Percentiles rank a stretch among this genome's conserved stretches.
These are phyloP conservation scores for Botrytis squamosa DNA, from an alignment of 2,329 filamentous ascomycete genomes.

Conservation along the genomic window DNA sequence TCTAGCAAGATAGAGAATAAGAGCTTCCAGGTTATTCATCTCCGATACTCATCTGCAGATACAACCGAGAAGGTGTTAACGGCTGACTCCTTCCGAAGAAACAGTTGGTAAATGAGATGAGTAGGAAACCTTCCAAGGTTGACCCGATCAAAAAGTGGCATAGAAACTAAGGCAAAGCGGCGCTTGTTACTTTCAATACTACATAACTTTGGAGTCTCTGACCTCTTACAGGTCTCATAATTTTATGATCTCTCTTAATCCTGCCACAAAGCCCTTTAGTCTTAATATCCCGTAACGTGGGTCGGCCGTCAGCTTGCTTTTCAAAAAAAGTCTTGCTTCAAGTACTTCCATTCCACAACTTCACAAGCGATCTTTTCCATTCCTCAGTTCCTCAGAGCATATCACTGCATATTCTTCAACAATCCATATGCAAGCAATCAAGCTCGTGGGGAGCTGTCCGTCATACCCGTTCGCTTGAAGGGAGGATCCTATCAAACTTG, in stretches of 20 bases:
- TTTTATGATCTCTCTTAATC: not conserved
- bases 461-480: slow-evolving; percentile 20
- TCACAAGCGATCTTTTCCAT: not conserved
- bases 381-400: not conserved
- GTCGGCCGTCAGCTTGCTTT: slow-evolving; percentile 10
- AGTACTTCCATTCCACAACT: not conserved
- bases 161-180: slow-evolving; percentile 10
- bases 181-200: slow-evolving; percentile 17
- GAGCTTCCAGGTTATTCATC: not conserved
- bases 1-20: not conserved
- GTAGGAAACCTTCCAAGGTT: slow-evolving; percentile 6
- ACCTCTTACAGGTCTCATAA: not conserved
- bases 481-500: slow-evolving; percentile 10
- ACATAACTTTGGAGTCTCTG: not conserved
- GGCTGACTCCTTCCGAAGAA: slow-evolving; percentile 9
- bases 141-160: not conserved
- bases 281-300: not conserved
- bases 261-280: not conserved
- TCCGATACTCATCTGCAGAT: slow-evolving; percentile 10
- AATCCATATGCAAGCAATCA: slow-evolving; percentile 17
- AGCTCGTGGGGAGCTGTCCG: slow-evolving; percentile 22
- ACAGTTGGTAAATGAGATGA: slow-evolving; percentile 5
- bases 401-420: slow-evolving; percentile 20
- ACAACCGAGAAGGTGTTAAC: slow-evolving; percentile 8
- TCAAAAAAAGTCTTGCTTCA: not conserved